phyloP scores from a whole-genome alignment of 495 filamentous ascomycete genomes.

The Penicillium alfredii region DNA sequence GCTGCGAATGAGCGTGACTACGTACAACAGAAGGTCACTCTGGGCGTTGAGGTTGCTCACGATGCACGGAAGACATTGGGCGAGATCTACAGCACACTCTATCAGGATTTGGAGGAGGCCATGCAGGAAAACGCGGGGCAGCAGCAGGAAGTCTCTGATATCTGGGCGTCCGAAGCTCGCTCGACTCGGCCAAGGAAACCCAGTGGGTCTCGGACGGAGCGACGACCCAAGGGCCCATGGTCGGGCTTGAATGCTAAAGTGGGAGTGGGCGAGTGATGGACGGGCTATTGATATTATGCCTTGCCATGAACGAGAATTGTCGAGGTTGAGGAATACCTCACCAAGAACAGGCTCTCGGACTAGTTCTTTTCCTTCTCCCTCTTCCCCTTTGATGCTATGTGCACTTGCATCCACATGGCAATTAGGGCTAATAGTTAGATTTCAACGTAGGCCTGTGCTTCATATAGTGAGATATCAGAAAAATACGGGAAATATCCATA shows the following conservation, averaged over 20 bases:
- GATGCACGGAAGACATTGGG: conserved; percentile 28
- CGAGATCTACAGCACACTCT: conserved; percentile 30
- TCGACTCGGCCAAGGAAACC: conserved; percentile 15
- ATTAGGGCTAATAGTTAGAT: too few relatives aligned
- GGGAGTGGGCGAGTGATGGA: conserved; percentile 23
- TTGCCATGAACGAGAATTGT: too few relatives aligned
- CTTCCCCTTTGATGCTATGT: too few relatives aligned
- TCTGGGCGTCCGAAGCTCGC: conserved; percentile 34
- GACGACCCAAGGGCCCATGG: conserved; percentile 34
- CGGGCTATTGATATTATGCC: background rate
- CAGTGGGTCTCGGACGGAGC: conserved; percentile 20
- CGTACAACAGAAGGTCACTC: conserved; percentile 32
- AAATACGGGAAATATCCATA: too few relatives aligned
- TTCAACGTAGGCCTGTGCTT: too few relatives aligned
- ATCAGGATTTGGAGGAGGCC: conserved; percentile 31
- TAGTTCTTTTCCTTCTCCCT: background rate
- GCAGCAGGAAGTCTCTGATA: conserved; percentile 22
- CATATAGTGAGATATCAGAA: too few relatives aligned
- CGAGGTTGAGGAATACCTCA: too few relatives aligned
- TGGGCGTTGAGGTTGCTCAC: conserved; percentile 28
- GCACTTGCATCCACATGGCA: too few relatives aligned
- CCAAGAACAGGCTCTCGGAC: too few relatives aligned
- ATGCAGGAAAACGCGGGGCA: conserved; percentile 13
- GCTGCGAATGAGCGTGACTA: conserved; percentile 27
- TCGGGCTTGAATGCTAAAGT: conserved; percentile 31